A percentile compares a stretch with the other conserved stretches of the same genome.
Evolutionary conservation across 2,329 filamentous ascomycete genomes (phyloP).

Genomic region (Graphilbum ipis-grandicollis): DNA sequence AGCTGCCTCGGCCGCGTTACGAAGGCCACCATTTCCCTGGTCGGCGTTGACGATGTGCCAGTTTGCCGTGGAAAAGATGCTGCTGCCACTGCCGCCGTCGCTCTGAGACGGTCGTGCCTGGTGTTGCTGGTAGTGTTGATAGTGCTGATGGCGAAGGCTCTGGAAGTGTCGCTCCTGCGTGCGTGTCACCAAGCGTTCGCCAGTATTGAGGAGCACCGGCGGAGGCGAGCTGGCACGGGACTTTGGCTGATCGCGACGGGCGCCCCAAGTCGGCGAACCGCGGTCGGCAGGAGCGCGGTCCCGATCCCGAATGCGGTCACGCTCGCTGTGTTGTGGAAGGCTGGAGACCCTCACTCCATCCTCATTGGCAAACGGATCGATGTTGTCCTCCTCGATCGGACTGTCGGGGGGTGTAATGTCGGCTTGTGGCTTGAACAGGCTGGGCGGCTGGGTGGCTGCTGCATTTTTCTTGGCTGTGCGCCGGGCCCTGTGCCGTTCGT

Average conservation of each 20-base stretch:
- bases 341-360: slow-evolving; percentile 41
- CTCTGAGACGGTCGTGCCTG: slow-evolving; percentile 49
- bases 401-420: slow-evolving; percentile 39
- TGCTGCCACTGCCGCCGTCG: too few relatives aligned
- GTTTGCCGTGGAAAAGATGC: slow-evolving; percentile 56
- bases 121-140: slow-evolving; percentile 35
- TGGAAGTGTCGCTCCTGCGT: slow-evolving; percentile 38
- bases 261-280: slow-evolving; percentile 62
- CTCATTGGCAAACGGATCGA: slow-evolving; percentile 38
- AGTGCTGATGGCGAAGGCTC: slow-evolving; percentile 37
- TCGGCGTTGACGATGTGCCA: slow-evolving; percentile 76
- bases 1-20: slow-evolving; percentile 72
- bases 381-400: slow-evolving; percentile 27
- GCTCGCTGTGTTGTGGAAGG: too few relatives aligned
- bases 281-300: slow-evolving; percentile 54
- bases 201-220: slow-evolving; percentile 57
- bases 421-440: slow-evolving; percentile 30
- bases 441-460: slow-evolving; percentile 22
- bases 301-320: too few relatives aligned
- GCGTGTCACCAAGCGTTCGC: too few relatives aligned
- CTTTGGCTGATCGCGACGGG: slow-evolving; percentile 57
- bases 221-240: slow-evolving; percentile 59
- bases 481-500: slow-evolving; percentile 6
- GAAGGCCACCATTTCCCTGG: slow-evolving; percentile 81
- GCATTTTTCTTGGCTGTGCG: slow-evolving; percentile 10